Conservation (phyloP, 2,329 filamentous ascomycete species). For the Lachnellula willkommii region DNA sequence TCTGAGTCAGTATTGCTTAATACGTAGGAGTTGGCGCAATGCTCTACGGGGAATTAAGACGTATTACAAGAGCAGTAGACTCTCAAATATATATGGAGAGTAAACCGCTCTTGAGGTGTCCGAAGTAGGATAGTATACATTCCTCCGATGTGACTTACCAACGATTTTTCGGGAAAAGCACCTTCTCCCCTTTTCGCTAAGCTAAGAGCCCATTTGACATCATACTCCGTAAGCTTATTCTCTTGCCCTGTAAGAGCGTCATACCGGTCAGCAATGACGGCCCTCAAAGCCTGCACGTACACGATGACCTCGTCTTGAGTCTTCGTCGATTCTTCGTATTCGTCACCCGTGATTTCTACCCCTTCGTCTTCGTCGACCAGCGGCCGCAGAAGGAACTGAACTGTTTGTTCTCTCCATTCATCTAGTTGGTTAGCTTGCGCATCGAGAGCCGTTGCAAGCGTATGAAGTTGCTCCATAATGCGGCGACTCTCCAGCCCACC, state of each 20-base stretch:
- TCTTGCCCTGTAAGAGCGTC: slow-evolving; percentile 69
- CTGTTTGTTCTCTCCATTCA: slow-evolving; percentile 68
- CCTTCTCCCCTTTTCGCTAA: slow-evolving; percentile 60
- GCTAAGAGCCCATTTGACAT: slow-evolving; percentile 57
- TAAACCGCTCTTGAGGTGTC: background rate
- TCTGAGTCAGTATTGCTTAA: slow-evolving; percentile 28
- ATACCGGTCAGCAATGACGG: slow-evolving; percentile 72
- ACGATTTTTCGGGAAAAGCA: slow-evolving; percentile 57
- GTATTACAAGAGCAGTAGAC: no score
- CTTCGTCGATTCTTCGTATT: slow-evolving; percentile 82
- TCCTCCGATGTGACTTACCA: no score
- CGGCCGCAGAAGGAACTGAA: slow-evolving; percentile 65
- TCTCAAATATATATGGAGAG: no score
- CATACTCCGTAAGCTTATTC: slow-evolving; percentile 71
- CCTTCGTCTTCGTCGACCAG: slow-evolving; percentile 77
- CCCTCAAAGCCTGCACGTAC: slow-evolving; percentile 73
- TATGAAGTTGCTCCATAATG: slow-evolving; percentile 60
- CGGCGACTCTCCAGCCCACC: slow-evolving; percentile 69
- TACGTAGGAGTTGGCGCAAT: background rate
- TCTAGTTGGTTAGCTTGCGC: slow-evolving; percentile 65
- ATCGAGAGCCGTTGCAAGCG: slow-evolving; percentile 62
- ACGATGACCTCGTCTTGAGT: slow-evolving; percentile 84
- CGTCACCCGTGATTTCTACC: slow-evolving; percentile 77
- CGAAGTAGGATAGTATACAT: background rate
- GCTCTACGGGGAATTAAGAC: no score